Base-by-base conservation (phyloP, 768 basidiomycete genomes). In the Tulasnella calospora region DNA sequence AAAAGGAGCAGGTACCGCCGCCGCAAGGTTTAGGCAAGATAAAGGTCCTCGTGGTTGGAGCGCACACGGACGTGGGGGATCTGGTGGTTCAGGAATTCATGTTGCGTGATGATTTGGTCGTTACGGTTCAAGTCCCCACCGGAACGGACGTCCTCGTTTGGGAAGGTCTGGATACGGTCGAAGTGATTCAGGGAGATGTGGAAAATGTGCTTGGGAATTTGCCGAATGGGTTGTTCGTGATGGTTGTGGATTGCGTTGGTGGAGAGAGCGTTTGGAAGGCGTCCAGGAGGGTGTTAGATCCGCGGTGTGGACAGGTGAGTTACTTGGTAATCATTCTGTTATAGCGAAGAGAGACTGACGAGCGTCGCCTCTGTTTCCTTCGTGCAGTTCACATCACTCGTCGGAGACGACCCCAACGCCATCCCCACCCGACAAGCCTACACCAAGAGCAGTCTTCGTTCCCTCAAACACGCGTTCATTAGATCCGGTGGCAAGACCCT, bases 211-310 rank as follows among this genome's bases (percentile, higher is more conserved):
- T 71, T 35, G 76, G 21, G 15, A 17, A 44, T 33, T 36, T 78
- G 40, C 76, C 23, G 51, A 51, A 71, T n/a, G 70, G 35, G 23
- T 81, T 85, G 44, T 92, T 96, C 83, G 94, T 96, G 82, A 92
- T 90, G 30, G 88, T 98, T 3, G 83, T 96, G 79, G 96, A 97
- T 83, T 92, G 92, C 1, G 85, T 94, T 23, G 95, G 95, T 4
- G 94, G 95, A 21, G 88, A 88, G 82, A 90, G 89, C 51, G 87
- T 96, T 46, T 94, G 94, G 88, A 91, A 93, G 80, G 92, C 90
- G 5, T 88, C 91, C 3, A 89, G 90, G 81, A 83, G 83, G 73
- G 83, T 87, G 75, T 85, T 97, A 46, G 85, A 94, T 74, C 81
- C 83, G 83, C 81, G 83, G 76, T 84, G 69, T 35, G 61, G 84